Evolutionary conservation across 2,329 filamentous ascomycete species (phyloP).

Genomic region (Penicillium sp.): DNA sequence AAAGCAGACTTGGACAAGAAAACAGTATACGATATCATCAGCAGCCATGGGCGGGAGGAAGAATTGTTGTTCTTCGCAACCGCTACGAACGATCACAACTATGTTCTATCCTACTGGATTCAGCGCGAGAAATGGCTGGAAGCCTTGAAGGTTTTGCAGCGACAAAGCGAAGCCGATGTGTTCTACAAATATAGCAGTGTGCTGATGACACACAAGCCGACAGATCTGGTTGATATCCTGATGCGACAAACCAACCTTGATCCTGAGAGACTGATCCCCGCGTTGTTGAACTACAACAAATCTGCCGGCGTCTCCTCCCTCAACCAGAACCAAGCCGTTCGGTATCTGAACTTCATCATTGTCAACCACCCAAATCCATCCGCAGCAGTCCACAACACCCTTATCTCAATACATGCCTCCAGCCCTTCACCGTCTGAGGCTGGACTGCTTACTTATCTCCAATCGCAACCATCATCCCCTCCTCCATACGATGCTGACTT

Average conservation of each 20-base stretch:
- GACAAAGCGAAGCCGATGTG: conserved; percentile 85
- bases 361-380: conserved; percentile 72
- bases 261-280: conserved; percentile 84
- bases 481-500: conserved; percentile 94
- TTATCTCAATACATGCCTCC: conserved; percentile 93
- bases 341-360: conserved; percentile 91
- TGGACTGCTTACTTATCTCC: conserved; percentile 80
- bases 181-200: conserved; percentile 97
- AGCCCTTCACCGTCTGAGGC: conserved; percentile 80
- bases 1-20: conserved; percentile 84
- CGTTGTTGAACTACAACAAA: conserved; percentile 89
- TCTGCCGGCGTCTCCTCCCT: conserved; percentile 60
- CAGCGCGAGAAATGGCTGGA: conserved; percentile 91
- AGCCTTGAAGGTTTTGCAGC: conserved; percentile 82
- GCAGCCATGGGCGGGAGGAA: conserved; percentile 89
- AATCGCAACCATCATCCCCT: conserved; percentile 80
- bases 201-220: conserved; percentile 83
- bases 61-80: conserved; percentile 91
- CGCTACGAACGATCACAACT: conserved; percentile 85
- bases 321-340: conserved; percentile 80
- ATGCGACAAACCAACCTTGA: conserved; percentile 88
- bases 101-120: conserved; percentile 94
- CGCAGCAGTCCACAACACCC: conserved; percentile 92
- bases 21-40: conserved; percentile 93
- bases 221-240: conserved; percentile 88